Conservation (phyloP, 2,329 filamentous ascomycete genomes). For the Fusarium avenaceum region DNA sequence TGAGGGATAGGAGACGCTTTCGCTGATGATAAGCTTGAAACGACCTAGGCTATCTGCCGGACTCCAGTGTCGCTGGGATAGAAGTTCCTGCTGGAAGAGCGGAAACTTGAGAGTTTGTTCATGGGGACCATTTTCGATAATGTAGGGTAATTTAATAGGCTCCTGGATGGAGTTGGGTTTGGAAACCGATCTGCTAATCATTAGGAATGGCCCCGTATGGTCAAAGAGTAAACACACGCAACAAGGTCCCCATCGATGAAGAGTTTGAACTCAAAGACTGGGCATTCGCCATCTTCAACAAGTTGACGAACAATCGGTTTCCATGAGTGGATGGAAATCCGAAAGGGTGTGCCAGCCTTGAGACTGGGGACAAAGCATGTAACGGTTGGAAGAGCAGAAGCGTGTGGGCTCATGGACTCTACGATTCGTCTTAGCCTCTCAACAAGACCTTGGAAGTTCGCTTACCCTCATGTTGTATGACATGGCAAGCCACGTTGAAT, state of each 20-base stretch:
- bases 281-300: constrained; percentile 68
- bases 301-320: constrained; percentile 73
- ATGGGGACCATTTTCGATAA: constrained; percentile 67
- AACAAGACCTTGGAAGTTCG: background rate
- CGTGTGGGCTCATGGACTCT: constrained; percentile 68
- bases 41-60: constrained; percentile 78
- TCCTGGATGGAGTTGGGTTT: constrained; percentile 70
- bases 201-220: background rate
- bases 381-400: constrained; percentile 71
- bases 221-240: constrained; percentile 61
- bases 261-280: constrained; percentile 75
- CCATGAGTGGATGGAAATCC: constrained; percentile 83
- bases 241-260: constrained; percentile 76
- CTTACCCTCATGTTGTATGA: constrained; percentile 67
- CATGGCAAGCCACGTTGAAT: constrained; percentile 83
- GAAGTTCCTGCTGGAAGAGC: constrained; percentile 75
- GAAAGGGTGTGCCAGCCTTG: constrained; percentile 69
- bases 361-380: constrained; percentile 80
- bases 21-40: constrained; percentile 81
- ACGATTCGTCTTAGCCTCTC: constrained; percentile 8
- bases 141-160: constrained; percentile 64
- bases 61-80: constrained; percentile 79
- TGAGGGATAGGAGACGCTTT: constrained; percentile 73
- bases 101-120: constrained; percentile 78
- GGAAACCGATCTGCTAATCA: constrained; percentile 62